Evolutionary conservation across 2,329 filamentous ascomycete species (phyloP), one percentile per base, ranked within the genome.

Genomic region (Knoxdaviesia capensis): DNA sequence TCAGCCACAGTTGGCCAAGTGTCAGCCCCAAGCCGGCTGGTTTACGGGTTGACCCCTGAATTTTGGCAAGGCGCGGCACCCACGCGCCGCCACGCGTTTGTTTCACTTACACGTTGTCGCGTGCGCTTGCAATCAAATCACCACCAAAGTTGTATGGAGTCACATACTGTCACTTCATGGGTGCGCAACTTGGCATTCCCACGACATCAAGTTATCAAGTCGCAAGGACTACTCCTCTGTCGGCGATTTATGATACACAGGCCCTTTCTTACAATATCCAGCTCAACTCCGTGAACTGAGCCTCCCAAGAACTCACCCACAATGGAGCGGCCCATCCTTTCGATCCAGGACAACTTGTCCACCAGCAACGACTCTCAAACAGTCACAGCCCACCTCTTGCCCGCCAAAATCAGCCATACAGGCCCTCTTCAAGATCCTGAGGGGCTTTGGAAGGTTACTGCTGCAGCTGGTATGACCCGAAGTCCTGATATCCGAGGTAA

Each of bases 381-480:
- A 45, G 64, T 64, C 43, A 72, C 65, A 0, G 71, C 79, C 4
- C 79, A 94, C 52, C 62, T 94, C 20, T 66, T 94, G 9, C 86
- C 87, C 4, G 90, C 83, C 52, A 72, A 74, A 43, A 74, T 94
- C 53, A 70, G 87, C 51, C 79, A 92, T 57, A 74, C 81, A 50
- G 87, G 87, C 1, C 66, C 75, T 1, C 64, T 88, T 42, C 69
- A 76, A 41, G 64, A 74, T 1, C 62, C 70, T 5, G 58, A 70
- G 28, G 64, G 74, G 37, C 85, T 83, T 54, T 94, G 86, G 85
- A 66, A 20, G 20, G 20, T 20, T 20, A 20, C 20, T 20, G 20
- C 20, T 20, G 20, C 20, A 20, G 20, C 20, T 20, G 20, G 20
- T 20, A 20, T 20, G 20, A 20, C 20, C 2, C 20, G 20, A 20